These are phyloP conservation scores for Entomortierella chlamydospora DNA, from an alignment of 192 early-diverging fungal genomes.

Conservation along the genomic window DNA sequence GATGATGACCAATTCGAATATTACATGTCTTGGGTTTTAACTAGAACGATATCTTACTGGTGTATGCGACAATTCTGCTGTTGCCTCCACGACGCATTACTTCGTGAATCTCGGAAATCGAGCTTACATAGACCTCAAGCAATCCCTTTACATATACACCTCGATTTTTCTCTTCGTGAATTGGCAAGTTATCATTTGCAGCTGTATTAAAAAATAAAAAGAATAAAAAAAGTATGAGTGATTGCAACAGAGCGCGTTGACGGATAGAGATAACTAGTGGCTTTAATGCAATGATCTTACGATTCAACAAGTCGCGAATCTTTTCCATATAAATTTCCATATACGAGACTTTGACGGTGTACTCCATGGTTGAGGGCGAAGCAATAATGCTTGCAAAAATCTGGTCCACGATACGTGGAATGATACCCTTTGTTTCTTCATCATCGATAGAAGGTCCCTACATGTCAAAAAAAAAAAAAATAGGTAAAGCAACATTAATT, in stretches of 20 bases:
- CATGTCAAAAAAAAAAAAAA: slow-evolving; percentile 6
- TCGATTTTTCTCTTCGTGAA: slow-evolving; percentile 96
- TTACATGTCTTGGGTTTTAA: not conserved
- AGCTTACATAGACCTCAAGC: slow-evolving; percentile 96
- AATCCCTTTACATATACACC: slow-evolving; percentile 99
- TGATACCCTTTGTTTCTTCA: slow-evolving; percentile 91
- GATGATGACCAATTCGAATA: no score
- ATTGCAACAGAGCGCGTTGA: not conserved
- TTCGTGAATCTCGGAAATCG: slow-evolving; percentile 95
- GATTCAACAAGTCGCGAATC: slow-evolving; percentile 95
- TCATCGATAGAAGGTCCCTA: slow-evolving; percentile 95
- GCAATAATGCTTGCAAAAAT: slow-evolving; percentile 94
- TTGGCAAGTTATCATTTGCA: slow-evolving; percentile 88
- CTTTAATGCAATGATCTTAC: slow-evolving; percentile 55
- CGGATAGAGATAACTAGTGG: not conserved
- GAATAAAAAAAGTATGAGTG: not conserved
- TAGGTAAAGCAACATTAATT: not conserved
- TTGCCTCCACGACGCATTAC: slow-evolving; percentile 94
- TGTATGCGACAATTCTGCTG: slow-evolving; percentile 89
- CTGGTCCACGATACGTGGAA: slow-evolving; percentile 95
- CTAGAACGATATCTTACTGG: slow-evolving; percentile 70
- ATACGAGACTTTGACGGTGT: slow-evolving; percentile 98
- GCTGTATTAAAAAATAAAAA: slow-evolving; percentile 56
- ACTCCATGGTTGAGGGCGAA: slow-evolving; percentile 93
- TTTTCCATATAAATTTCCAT: slow-evolving; percentile 99